These are phyloP conservation scores for Beauveria sp. DNA, from an alignment of 2,329 filamentous ascomycete species.

Conservation along the genomic window DNA sequence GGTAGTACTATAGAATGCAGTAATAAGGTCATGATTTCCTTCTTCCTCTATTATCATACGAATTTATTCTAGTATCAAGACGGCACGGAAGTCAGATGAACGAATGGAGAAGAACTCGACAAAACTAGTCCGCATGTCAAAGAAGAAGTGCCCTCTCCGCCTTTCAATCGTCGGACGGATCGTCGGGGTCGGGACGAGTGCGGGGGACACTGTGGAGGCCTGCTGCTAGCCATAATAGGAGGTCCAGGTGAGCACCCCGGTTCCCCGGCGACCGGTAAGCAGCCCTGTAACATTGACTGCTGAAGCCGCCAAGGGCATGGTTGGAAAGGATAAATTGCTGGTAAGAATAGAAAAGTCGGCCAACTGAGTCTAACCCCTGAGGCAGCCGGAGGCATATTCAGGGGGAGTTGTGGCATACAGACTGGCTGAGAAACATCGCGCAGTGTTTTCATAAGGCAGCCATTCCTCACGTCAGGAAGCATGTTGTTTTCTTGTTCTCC, in stretches of 20 bases:
- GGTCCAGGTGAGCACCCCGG: not conserved
- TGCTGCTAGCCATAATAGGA: not conserved
- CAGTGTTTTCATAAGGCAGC: not conserved
- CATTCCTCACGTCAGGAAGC: no score
- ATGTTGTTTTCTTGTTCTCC: not conserved
- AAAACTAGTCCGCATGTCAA: no score
- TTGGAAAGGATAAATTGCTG: not conserved
- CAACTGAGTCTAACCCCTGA: accelerated
- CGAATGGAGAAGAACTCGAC: no score
- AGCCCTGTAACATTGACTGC: not conserved
- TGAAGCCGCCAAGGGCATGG: not conserved
- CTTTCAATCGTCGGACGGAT: no score
- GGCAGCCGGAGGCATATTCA: not conserved
- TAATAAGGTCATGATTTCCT: no score
- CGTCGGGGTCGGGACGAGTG: not conserved
- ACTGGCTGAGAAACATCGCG: not conserved
- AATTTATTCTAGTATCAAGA: no score
- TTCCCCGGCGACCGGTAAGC: not conserved
- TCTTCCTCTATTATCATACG: no score
- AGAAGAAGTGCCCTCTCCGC: no score
- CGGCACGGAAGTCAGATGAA: no score
- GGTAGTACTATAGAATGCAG: no score
- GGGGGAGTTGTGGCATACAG: not conserved
- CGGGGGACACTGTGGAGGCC: not conserved
- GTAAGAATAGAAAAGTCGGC: not conserved